Conservation (phyloP, 495 filamentous ascomycete genomes). For the Aspergillus coremiiformis region DNA sequence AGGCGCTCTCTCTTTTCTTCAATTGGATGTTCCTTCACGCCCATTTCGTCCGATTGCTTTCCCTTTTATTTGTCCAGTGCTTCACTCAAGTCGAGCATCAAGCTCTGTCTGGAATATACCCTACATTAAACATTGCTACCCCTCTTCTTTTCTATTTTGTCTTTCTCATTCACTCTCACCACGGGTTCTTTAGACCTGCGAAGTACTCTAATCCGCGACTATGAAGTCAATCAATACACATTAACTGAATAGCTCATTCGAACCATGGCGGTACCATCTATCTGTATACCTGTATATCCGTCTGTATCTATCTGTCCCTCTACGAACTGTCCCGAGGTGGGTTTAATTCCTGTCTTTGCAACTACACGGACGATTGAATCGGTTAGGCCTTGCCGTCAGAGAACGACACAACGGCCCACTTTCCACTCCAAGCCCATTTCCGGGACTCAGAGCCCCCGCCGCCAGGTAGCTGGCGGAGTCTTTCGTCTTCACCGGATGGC, state of each 20-base stretch:
- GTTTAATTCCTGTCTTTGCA: background rate
- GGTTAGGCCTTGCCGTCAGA: constrained; percentile 56
- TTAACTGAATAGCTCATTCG: background rate
- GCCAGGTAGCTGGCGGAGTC: constrained; percentile 56
- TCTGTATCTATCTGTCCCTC: background rate
- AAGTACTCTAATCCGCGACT: background rate
- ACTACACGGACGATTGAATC: background rate
- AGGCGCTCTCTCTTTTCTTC: background rate
- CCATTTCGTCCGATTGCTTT: background rate
- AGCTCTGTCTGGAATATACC: background rate
- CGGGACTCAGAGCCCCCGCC: constrained; percentile 63
- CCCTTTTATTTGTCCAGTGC: background rate
- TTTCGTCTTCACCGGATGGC: constrained; percentile 71
- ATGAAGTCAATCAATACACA: background rate
- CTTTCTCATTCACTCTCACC: background rate
- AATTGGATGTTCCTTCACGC: background rate
- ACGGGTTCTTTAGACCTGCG: background rate
- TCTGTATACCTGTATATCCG: background rate
- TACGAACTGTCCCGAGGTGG: too few relatives aligned
- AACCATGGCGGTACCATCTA: background rate
- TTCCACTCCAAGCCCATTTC: constrained; percentile 96
- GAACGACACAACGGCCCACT: constrained; percentile 93
- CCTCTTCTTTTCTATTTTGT: background rate
- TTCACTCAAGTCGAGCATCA: background rate
- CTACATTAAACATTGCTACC: background rate